A percentile compares a stretch with the other conserved stretches of the same genome.
phyloP scores from a whole-genome alignment of 108 stramenopile species.

The Epithemia pelagica region DNA sequence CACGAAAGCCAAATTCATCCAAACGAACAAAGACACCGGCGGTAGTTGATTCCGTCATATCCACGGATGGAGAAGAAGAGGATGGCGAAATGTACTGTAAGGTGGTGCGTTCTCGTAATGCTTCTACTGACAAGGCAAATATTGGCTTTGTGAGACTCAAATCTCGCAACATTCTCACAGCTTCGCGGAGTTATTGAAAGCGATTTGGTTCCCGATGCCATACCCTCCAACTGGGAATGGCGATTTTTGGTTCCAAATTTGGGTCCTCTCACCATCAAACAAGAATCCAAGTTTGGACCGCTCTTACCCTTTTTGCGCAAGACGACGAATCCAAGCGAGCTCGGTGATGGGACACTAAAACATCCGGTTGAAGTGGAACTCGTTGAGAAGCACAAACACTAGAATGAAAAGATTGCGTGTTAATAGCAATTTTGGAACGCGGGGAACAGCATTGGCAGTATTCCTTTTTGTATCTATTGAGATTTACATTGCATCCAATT shows the following conservation, averaged over 20 bases:
- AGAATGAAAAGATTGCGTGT: too few relatives aligned
- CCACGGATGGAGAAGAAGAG: neutral
- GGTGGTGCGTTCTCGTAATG: neutral
- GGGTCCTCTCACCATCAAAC: slow-evolving; percentile 68
- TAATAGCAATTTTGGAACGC: neutral
- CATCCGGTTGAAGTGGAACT: neutral
- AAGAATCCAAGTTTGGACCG: slow-evolving; percentile 55
- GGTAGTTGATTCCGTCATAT: neutral
- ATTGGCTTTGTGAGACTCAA: slow-evolving; percentile 65
- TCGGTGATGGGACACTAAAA: slow-evolving; percentile 1
- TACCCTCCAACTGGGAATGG: slow-evolving; percentile 34
- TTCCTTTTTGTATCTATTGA: neutral
- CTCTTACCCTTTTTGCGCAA: slow-evolving; percentile 39
- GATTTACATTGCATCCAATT: neutral
- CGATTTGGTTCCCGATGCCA: slow-evolving; percentile 49
- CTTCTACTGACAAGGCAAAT: slow-evolving; percentile 14
- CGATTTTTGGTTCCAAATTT: slow-evolving; percentile 65
- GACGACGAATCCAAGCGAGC: slow-evolving; percentile 26
- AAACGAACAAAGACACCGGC: too few relatives aligned
- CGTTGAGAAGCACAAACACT: neutral
- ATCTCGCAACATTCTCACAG: slow-evolving; percentile 55
- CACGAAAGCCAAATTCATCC: too few relatives aligned
- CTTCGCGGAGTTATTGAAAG: slow-evolving; percentile 42
- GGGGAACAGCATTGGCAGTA: neutral
- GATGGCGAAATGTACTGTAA: slow-evolving; percentile 7